Base-by-base conservation (phyloP, 2,329 filamentous ascomycete species). In the Neoascochyta sp. region DNA sequence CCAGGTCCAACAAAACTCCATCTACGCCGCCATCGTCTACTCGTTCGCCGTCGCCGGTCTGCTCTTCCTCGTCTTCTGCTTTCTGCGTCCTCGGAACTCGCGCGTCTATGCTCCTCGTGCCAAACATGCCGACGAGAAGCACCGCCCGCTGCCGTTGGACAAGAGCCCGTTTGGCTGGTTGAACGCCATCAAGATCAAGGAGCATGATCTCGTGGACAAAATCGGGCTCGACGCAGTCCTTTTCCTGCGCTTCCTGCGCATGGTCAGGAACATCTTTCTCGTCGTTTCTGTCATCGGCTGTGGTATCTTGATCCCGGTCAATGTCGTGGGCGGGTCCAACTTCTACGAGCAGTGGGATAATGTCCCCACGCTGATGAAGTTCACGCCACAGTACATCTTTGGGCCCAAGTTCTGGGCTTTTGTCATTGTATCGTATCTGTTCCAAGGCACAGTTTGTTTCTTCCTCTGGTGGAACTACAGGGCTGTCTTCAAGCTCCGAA, bases 381-480 rank as follows among this genome's bases (percentile, higher is more conserved):
- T 89, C 62, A 80, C 76, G 2, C 78, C 78, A 5, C 63, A 74
- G 42, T 74, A 72, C 45, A 70, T 77, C 21, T 64, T 62, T 13
- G 65, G 65, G 1, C 51, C 52, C 0, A 67, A 67, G 1, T 70
- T 77, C 14, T 81, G 78, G 78, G 72, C 71, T 14, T 75, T 76
- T 45, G 74, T 81, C 3, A 52, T 71, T 3, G 66, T 70, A 29
- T 71, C 76, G 5, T 81, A 75, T 67, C 43, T 80, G 2, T 84
- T 88, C 53, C 81, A 90, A 57, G 58, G 80, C 9, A 74, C 86
- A 8, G 73, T 95, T 13, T 80, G 77, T 35, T 81, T 75, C 37
- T 93, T 93, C 45, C 66, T 98, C 8, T 96, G 87, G 87, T 82
- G 75, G 67, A 96, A 95, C 57, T 96, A 95, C 62, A 72, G 74